phyloP scores from a whole-genome alignment of 2,329 filamentous ascomycete species.

The Apiospora saccharicola region DNA sequence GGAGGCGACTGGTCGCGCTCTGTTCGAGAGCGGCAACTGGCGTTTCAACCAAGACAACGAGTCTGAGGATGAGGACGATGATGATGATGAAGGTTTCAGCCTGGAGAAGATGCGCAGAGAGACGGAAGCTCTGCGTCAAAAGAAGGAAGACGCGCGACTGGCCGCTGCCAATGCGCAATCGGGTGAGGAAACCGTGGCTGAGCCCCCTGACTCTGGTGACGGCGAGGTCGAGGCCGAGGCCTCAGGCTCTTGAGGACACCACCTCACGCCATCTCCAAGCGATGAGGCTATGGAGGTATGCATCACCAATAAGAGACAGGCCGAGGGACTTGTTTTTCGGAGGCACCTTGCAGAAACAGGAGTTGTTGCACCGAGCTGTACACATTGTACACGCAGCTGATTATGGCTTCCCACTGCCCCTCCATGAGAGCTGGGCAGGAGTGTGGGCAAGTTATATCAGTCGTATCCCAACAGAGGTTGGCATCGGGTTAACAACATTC shows the following conservation, averaged over 20 bases:
- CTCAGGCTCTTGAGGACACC: slow-evolving; percentile 31
- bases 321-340: slow-evolving; percentile 23
- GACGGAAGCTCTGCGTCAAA: slow-evolving; percentile 77
- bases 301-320: slow-evolving; percentile 24
- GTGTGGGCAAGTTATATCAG: slow-evolving; percentile 25
- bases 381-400: slow-evolving; percentile 17
- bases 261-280: slow-evolving; percentile 9
- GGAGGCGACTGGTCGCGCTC: slow-evolving; percentile 91
- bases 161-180: slow-evolving; percentile 48
- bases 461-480: slow-evolving; percentile 19
- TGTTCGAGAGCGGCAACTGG: slow-evolving; percentile 99
- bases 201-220: slow-evolving; percentile 32
- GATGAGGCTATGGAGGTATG: slow-evolving; percentile 19
- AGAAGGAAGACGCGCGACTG: slow-evolving; percentile 79
- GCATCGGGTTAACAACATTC: slow-evolving; percentile 31
- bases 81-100: slow-evolving; percentile 75
- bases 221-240: slow-evolving; percentile 28
- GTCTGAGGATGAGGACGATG: slow-evolving; percentile 68
- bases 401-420: slow-evolving; percentile 29
- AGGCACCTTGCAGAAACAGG: slow-evolving; percentile 20
- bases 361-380: slow-evolving; percentile 11
- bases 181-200: slow-evolving; percentile 40
- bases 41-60: slow-evolving; percentile 68
- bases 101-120: slow-evolving; percentile 82
- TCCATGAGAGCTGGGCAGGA: slow-evolving; percentile 32